Conservation (phyloP, 352 stramenopile species). For the Phytophthora lateralis region DNA sequence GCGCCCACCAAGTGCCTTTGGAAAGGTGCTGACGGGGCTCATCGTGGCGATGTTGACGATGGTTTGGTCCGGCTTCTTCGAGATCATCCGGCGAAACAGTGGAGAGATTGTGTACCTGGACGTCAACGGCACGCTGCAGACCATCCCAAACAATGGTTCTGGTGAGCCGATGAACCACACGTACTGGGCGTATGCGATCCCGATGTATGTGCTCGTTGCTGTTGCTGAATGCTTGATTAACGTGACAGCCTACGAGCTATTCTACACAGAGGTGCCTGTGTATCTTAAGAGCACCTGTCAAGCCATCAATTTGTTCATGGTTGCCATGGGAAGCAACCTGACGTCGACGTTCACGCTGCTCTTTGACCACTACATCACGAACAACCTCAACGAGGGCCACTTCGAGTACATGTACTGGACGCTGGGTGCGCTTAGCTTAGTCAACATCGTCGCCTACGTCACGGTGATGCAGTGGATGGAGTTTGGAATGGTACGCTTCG, state of each 20-base stretch:
- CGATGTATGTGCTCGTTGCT: slow-evolving; percentile 83
- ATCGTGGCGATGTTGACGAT: slow-evolving; percentile 82
- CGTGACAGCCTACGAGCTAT: slow-evolving; percentile 87
- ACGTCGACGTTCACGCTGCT: slow-evolving; percentile 89
- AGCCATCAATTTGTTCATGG: slow-evolving; percentile 89
- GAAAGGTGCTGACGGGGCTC: slow-evolving; percentile 80
- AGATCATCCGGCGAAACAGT: slow-evolving; percentile 68
- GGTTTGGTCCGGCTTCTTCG: slow-evolving; percentile 86
- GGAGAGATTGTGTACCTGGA: slow-evolving; percentile 47
- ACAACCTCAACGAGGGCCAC: slow-evolving; percentile 79
- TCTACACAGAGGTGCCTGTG: slow-evolving; percentile 88
- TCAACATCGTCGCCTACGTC: slow-evolving; percentile 80
- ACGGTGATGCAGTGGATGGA: slow-evolving; percentile 88
- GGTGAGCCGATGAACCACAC: slow-evolving; percentile 82
- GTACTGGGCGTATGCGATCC: slow-evolving; percentile 80
- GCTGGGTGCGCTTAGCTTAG: slow-evolving; percentile 65
- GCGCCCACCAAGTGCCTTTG: slow-evolving; percentile 70
- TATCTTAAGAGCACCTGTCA: slow-evolving; percentile 90
- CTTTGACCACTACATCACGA: slow-evolving; percentile 77
- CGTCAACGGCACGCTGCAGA: slow-evolving; percentile 22
- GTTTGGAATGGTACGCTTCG: slow-evolving; percentile 83
- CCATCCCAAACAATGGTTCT: slow-evolving; percentile 63
- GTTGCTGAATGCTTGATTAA: slow-evolving; percentile 91
- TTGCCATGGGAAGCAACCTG: slow-evolving; percentile 88
- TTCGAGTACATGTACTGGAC: slow-evolving; percentile 93